Conservation (phyloP, 495 filamentous ascomycete genomes). For the Peziza echinospora region DNA sequence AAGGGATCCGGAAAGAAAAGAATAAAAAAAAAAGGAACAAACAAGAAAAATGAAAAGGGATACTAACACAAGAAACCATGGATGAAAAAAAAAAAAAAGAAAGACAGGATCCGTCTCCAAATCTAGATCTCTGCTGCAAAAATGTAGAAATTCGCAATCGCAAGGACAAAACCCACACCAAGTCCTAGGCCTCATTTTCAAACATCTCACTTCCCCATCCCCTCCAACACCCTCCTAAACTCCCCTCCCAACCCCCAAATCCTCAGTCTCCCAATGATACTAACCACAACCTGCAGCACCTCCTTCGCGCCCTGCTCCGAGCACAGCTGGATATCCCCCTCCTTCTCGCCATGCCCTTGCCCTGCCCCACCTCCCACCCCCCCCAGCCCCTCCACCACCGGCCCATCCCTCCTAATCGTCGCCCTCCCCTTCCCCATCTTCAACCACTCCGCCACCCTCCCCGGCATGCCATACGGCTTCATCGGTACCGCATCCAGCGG, state of each 20-base stretch:
- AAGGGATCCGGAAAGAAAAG: no score
- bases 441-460: slow-evolving; percentile 10
- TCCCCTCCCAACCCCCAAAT: slow-evolving; percentile 19
- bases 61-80: no score
- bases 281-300: slow-evolving; percentile 17
- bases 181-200: no score
- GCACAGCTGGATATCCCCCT: slow-evolving; percentile 7
- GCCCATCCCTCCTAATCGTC: slow-evolving; percentile 13
- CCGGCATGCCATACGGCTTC: background rate
- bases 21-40: no score
- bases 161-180: no score
- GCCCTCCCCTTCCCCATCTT: slow-evolving; percentile 15
- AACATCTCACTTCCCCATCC: slow-evolving; percentile 7
- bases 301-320: slow-evolving; percentile 15
- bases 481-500: background rate
- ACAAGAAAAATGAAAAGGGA: no score
- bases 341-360: slow-evolving; percentile 13
- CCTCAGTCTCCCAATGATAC: slow-evolving; percentile 15
- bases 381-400: slow-evolving; percentile 3
- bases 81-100: no score
- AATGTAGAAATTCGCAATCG: no score
- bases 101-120: no score
- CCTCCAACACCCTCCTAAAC: slow-evolving; percentile 18
- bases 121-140: no score
- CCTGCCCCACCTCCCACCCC: slow-evolving; percentile 12